Evolutionary conservation across 805 yeast species (phyloP), one percentile per base, ranked within the genome.

Genomic region (Kluyveromyces wickerhamii): DNA sequence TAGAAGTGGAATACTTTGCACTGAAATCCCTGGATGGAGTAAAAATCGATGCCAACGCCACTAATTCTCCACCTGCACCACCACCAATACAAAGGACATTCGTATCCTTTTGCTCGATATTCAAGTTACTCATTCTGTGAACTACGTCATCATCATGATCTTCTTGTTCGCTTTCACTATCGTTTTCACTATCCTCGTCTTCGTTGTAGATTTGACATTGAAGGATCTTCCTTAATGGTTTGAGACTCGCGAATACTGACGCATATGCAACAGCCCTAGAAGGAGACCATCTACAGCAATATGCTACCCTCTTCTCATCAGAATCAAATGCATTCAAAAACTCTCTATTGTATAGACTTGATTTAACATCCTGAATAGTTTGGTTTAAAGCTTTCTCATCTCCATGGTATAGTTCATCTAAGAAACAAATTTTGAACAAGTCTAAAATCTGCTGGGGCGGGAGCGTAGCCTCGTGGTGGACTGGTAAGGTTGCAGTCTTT

Each of bases 41-140:
- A 41, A 75, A 77, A 1, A 81, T 61, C 12, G 87, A 67, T 1
- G 74, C 73, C 27, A 84, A 49, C 0, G 73, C 72, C 21, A 76
- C 74, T 16, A 85, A 57, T 52, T 86, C 96, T 2, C 86, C 83
- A 4, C 89, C 84, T 0, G 95, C 95, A 22, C 96, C 96, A 16
- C 94, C 95, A 13, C 95, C 96, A 23, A 87, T 66, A 46, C 79
- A 72, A 22, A 85, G 53, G 0, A 78, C 71, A 5, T 66, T 55
- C 16, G 17, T 9, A 4, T 16, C 3, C 3, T 60, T 49, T 11
- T 54, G 47, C 11, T 21, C 25, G 19, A 30, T n/a, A 5, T 21
- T 16, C 3, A 30, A 19, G 17, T 21, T 21, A 8, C 14, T 18
- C 17, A 30, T 2, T 15, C 12, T 10, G 3, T 15, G 5, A 5